Percentiles rank a stretch among this genome's conserved stretches.
These are phyloP conservation scores for Cutaneotrichosporon spelunceum DNA, from an alignment of 1,284 basidiomycete species.

Conservation along the genomic window DNA sequence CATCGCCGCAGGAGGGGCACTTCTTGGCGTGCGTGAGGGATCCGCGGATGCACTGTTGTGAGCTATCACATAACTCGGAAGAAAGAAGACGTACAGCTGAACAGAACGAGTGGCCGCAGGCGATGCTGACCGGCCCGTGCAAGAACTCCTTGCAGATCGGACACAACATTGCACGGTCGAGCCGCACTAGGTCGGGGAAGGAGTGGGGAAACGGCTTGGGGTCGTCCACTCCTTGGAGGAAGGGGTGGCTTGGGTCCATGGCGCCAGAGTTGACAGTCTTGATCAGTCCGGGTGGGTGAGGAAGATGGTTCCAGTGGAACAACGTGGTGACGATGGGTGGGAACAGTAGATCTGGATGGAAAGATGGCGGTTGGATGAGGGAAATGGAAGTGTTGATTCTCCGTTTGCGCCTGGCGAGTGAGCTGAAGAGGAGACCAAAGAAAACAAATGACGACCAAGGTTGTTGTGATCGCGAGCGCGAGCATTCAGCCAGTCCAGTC, in stretches of 20 bases:
- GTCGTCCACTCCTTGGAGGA: slow-evolving; percentile 33
- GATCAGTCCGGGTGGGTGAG: not conserved
- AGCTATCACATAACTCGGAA: not conserved
- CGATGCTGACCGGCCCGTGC: slow-evolving; percentile 42
- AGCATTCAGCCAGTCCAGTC: not conserved
- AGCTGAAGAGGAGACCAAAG: not conserved
- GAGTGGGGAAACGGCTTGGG: slow-evolving; percentile 38
- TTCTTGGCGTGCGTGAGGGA: slow-evolving; percentile 33
- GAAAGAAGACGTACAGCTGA: slow-evolving; percentile 37
- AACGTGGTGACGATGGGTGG: no score
- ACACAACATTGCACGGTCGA: slow-evolving; percentile 42
- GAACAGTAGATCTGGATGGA: no score
- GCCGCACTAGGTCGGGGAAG: slow-evolving; percentile 33
- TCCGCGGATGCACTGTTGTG: slow-evolving; percentile 41
- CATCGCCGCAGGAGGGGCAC: slow-evolving; percentile 43
- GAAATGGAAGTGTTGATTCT: no score
- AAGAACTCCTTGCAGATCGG: slow-evolving; percentile 48
- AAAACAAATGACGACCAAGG: not conserved
- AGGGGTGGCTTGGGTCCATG: slow-evolving; percentile 44
- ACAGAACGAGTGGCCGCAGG: slow-evolving; percentile 51
- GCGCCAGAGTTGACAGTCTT: not conserved
- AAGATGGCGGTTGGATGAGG: no score
- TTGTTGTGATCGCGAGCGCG: not conserved
- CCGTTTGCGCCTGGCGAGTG: no score
- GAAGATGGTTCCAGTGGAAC: no score